phyloP scores from a whole-genome alignment of 2,329 filamentous ascomycete species.

The Stachybotrys elegans region DNA sequence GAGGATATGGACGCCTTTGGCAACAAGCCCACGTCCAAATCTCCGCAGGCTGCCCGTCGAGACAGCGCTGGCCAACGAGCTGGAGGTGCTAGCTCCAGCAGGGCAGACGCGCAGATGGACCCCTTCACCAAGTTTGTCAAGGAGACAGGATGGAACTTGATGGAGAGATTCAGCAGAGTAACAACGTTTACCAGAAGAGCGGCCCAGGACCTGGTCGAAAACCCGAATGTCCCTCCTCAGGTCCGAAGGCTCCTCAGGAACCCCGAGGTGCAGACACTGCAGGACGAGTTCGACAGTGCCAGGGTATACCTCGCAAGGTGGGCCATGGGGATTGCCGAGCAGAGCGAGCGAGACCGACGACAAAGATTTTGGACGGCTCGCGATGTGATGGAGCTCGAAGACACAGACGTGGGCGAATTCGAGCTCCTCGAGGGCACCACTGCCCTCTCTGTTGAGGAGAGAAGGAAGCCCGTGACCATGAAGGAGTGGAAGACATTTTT shows the following conservation, averaged over 20 bases:
- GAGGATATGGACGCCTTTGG: constrained; percentile 84
- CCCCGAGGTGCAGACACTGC: constrained; percentile 88
- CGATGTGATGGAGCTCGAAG: constrained; percentile 89
- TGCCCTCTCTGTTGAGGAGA: constrained; percentile 68
- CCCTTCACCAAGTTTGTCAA: constrained; percentile 91
- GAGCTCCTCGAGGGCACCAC: constrained; percentile 82
- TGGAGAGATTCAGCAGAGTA: constrained; percentile 96
- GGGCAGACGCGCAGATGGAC: constrained; percentile 74
- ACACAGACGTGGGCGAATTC: constrained; percentile 92
- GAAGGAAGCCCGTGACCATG: constrained; percentile 69
- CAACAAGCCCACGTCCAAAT: constrained; percentile 44
- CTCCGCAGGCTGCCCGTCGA: constrained; percentile 16
- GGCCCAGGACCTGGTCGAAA: constrained; percentile 86
- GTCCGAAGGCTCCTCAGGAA: constrained; percentile 80
- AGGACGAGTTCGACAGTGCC: constrained; percentile 96
- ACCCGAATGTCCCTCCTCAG: constrained; percentile 85
- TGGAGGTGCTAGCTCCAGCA: constrained; percentile 29
- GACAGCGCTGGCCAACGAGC: constrained; percentile 25
- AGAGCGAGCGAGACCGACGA: constrained; percentile 81
- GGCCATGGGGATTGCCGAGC: constrained; percentile 98
- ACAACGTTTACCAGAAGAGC: constrained; percentile 92
- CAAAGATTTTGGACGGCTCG: constrained; percentile 89
- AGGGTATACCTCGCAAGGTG: constrained; percentile 90
- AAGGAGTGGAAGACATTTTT: constrained; percentile 93
- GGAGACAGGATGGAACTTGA: constrained; percentile 90